A percentile compares a stretch with the other conserved stretches of the same genome.
These are phyloP conservation scores for Angomonas desouzai DNA, from an alignment of 208 protist species.

Conservation along the genomic window DNA sequence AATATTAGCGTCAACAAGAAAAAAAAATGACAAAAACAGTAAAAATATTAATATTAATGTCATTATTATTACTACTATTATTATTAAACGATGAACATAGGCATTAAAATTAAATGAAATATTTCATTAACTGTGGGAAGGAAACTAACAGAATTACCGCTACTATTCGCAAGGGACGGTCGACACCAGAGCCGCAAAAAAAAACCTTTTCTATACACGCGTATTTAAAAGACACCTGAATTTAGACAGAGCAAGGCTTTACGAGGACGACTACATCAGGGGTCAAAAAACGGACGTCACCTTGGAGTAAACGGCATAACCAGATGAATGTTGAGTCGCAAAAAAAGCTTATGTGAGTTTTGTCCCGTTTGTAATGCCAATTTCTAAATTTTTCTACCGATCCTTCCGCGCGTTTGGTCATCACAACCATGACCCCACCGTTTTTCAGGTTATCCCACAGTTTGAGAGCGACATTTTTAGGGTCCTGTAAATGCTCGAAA, in stretches of 20 bases:
- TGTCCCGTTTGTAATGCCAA: constrained; percentile 63
- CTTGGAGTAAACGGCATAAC: constrained; percentile 17
- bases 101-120: too few species aligned
- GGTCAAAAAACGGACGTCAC: constrained; percentile 2
- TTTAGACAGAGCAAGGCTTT: too few species aligned
- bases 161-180: too few species aligned
- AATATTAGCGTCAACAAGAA: too few species aligned
- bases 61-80: constrained; percentile 8
- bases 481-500: constrained; percentile 43
- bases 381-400: constrained; percentile 35
- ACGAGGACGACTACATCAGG: constrained; percentile 27
- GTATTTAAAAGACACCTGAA: too few species aligned
- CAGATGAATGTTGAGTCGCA: constrained; percentile 28
- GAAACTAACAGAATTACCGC: too few species aligned
- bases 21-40: too few species aligned
- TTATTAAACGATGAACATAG: too few species aligned
- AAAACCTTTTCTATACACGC: too few species aligned
- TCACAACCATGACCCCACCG: constrained; percentile 37
- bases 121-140: too few species aligned
- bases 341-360: constrained; percentile 53
- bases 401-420: constrained; percentile 46
- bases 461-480: constrained; percentile 13
- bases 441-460: constrained; percentile 25
- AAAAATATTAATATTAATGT: too few species aligned
- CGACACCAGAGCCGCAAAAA: too few species aligned